phyloP scores from a whole-genome alignment of 2,329 filamentous ascomycete genomes.

The Verticillium longisporum region DNA sequence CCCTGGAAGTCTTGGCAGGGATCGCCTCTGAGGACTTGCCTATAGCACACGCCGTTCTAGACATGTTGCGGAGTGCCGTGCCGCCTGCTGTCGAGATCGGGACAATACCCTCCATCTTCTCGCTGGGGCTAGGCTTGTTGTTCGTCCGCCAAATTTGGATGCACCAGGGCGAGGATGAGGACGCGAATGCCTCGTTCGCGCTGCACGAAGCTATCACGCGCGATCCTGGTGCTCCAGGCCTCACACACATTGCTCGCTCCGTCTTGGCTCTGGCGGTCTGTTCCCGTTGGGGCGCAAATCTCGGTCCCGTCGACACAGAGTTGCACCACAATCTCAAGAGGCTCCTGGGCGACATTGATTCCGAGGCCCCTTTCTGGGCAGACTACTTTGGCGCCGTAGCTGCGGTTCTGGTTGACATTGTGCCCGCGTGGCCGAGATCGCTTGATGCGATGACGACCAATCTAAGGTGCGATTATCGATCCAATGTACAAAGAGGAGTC shows the following conservation, averaged over 20 bases:
- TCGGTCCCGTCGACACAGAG: constrained; percentile 39
- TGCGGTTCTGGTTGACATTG: constrained; percentile 31
- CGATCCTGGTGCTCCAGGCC: constrained; percentile 61
- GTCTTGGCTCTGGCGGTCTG: constrained; percentile 65
- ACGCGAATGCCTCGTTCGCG: constrained; percentile 57
- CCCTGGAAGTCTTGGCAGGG: constrained; percentile 41
- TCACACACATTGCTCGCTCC: constrained; percentile 66
- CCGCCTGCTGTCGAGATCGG: constrained; percentile 28
- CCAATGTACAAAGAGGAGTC: neutral
- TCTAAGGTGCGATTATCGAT: constrained; percentile 32
- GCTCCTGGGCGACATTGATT: constrained; percentile 29
- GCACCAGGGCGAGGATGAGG: constrained; percentile 38
- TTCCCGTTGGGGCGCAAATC: constrained; percentile 64
- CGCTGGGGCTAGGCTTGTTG: constrained; percentile 32
- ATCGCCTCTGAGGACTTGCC: neutral
- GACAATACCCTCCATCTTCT: constrained; percentile 32
- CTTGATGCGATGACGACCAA: constrained; percentile 23
- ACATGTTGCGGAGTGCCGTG: constrained; percentile 31
- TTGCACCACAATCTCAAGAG: constrained; percentile 34
- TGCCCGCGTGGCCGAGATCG: constrained; percentile 32
- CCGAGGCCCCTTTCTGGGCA: constrained; percentile 42
- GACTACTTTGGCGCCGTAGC: constrained; percentile 45
- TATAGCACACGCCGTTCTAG: constrained; percentile 28
- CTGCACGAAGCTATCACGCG: constrained; percentile 68
- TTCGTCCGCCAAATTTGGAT: constrained; percentile 46